phyloP scores from a whole-genome alignment of 495 filamentous ascomycete genomes.

The Penicillium taxi region DNA sequence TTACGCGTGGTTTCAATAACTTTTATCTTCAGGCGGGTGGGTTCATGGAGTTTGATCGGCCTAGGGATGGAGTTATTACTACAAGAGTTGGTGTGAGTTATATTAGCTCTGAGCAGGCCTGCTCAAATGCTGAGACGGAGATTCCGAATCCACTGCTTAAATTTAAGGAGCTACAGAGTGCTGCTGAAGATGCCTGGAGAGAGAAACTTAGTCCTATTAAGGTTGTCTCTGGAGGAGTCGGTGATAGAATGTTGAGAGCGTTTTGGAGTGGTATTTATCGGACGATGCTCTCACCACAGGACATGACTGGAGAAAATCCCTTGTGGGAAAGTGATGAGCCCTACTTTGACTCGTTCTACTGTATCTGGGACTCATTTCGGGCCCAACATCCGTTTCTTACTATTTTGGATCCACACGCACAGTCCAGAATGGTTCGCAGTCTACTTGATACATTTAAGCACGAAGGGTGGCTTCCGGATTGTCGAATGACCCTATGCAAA shows the following conservation, averaged over 20 bases:
- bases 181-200: slow-evolving; percentile 52
- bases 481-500: slow-evolving; percentile 58
- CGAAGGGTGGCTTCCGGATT: slow-evolving; percentile 63
- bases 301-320: slow-evolving; percentile 73
- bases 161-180: slow-evolving; percentile 43
- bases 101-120: slow-evolving; percentile 58
- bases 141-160: slow-evolving; percentile 51
- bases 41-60: slow-evolving; percentile 48
- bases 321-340: slow-evolving; percentile 63
- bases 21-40: slow-evolving; percentile 55
- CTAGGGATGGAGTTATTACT: slow-evolving; percentile 41
- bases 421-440: slow-evolving; percentile 58
- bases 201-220: slow-evolving; percentile 54
- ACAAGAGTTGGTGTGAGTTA: slow-evolving; percentile 64
- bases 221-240: slow-evolving; percentile 46
- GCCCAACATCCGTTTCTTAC: slow-evolving; percentile 64
- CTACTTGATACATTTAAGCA: slow-evolving; percentile 67
- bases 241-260: slow-evolving; percentile 44
- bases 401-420: slow-evolving; percentile 54
- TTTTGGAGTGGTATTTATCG: slow-evolving; percentile 69
- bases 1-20: slow-evolving; percentile 50
- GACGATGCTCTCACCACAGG: slow-evolving; percentile 66
- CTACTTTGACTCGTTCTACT: slow-evolving; percentile 74
- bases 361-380: slow-evolving; percentile 67
- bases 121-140: slow-evolving; percentile 57